These are phyloP conservation scores for Eragrostis nindensis DNA, from an alignment of 176 grass and related monocot species.

Conservation along the genomic window DNA sequence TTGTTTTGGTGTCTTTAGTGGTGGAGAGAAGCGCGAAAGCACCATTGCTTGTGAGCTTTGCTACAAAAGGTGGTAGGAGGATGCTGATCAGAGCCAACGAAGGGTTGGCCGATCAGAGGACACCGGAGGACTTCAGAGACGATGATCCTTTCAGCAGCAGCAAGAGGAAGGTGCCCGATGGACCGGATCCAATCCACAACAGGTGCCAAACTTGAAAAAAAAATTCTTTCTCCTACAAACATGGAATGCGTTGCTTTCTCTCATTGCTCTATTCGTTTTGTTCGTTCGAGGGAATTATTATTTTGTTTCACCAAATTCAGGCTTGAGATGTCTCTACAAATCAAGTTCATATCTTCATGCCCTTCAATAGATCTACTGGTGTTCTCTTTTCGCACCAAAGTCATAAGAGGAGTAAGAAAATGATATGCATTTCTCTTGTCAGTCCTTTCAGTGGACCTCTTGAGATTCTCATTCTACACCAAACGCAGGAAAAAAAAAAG, in stretches of 20 bases:
- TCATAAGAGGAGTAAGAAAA: no score
- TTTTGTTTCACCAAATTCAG: slow-evolving; percentile 1
- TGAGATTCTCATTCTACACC: background rate
- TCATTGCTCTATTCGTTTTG: background rate
- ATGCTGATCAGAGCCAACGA: slow-evolving; percentile 25
- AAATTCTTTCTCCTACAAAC: no score
- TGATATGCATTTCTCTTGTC: no score
- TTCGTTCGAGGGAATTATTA: background rate
- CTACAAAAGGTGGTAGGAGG: slow-evolving; percentile 13
- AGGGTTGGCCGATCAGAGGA: slow-evolving; percentile 15
- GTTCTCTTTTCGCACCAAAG: background rate
- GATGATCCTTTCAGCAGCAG: slow-evolving; percentile 46
- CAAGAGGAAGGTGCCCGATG: slow-evolving; percentile 72
- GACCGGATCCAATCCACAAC: slow-evolving; percentile 89
- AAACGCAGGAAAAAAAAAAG: background rate
- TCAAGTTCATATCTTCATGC: background rate
- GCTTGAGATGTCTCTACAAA: background rate
- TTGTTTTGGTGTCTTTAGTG: slow-evolving; percentile 48
- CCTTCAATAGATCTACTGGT: slow-evolving; percentile 9
- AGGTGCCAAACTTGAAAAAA: slow-evolving; percentile 56
- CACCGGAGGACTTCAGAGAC: slow-evolving; percentile 28
- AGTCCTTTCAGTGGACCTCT: background rate
- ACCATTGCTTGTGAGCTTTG: background rate
- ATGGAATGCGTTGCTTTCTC: background rate
- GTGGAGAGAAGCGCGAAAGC: background rate